Base-by-base conservation (phyloP, 345 rosid genomes). In the Salix arbutifolia region DNA sequence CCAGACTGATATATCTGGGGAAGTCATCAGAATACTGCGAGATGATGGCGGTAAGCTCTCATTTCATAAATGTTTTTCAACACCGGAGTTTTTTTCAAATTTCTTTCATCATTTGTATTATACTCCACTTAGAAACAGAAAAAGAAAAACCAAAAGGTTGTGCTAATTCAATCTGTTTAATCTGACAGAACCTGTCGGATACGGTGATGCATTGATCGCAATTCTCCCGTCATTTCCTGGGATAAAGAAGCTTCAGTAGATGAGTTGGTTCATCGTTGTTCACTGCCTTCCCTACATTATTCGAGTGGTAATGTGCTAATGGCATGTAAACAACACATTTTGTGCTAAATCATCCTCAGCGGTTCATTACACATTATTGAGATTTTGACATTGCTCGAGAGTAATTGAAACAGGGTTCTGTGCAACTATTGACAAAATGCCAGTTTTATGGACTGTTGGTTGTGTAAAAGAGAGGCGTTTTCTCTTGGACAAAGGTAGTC, bases 151-250 rank as follows among this genome's bases (percentile, higher is more conserved):
- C 6, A 52, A 52, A 19, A 52, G 58, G 58, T 4, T 52, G 10
- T 52, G 7, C 58, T 52, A 0, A 52, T 52, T 52, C 58, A 19
- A 18, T 50, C 38, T 6, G 65, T 44, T 78, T 44, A 30, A 50
- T 19, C 50, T 14, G 77, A 78, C 96, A 95, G 99, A 93, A 75
- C 90, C 97, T 7, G 91, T 95, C 21, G 99, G 97, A 80, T 91
- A 90, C 62, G 89, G 90, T 13, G 99, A 95, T 82, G 88, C 94
- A 62, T 97, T 93, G 67, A 82, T 95, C 18, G 87, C 91, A 18
- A 84, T 95, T 83, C 93, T 93, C 67, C 97, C 97, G 7, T 92
- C 97, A 4, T 90, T 93, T 80, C 96, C 97, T 16, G 97, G 94
- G 76, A 91, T 95, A 79, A 95, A 95, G 93, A 88, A 88, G 89